phyloP scores from a whole-genome alignment of 1,284 basidiomycete genomes.

The Heliocybe sulcata region DNA sequence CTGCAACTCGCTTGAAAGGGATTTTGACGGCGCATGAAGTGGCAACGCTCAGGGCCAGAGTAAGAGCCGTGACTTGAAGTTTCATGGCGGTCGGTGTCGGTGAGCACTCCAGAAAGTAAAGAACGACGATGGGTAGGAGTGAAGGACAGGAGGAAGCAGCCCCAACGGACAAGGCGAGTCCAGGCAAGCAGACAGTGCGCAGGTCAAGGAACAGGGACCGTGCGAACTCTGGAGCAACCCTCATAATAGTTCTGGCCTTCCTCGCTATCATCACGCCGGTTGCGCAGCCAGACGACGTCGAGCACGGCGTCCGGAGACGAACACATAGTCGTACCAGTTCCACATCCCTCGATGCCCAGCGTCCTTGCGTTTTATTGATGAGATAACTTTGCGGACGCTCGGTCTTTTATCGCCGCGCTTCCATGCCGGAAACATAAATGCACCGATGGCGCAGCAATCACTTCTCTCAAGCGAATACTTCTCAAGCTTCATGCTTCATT shows the following conservation, averaged over 20 bases:
- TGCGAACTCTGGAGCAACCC: neutral
- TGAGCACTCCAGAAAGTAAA: constrained; percentile 17
- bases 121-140: constrained; percentile 8
- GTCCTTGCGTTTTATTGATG: too few relatives aligned
- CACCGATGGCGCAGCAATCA: too few relatives aligned
- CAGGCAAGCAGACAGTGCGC: neutral
- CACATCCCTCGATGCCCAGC: too few relatives aligned
- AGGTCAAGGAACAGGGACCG: neutral
- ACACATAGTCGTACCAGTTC: too few relatives aligned
- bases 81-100: constrained; percentile 17
- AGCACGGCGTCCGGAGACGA: too few relatives aligned
- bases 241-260: neutral
- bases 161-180: neutral
- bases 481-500: neutral
- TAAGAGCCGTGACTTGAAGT: constrained; percentile 13
- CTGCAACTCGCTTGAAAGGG: constrained; percentile 20
- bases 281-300: neutral
- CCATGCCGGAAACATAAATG: neutral
- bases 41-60: constrained; percentile 18
- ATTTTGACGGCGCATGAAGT: constrained; percentile 21
- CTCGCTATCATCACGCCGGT: neutral
- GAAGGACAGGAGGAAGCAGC: neutral
- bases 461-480: too few relatives aligned
- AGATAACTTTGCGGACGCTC: neutral
- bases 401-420: neutral